Base-by-base conservation (phyloP, 1,284 basidiomycete species). In the Phellopilus nigrolimitatus region DNA sequence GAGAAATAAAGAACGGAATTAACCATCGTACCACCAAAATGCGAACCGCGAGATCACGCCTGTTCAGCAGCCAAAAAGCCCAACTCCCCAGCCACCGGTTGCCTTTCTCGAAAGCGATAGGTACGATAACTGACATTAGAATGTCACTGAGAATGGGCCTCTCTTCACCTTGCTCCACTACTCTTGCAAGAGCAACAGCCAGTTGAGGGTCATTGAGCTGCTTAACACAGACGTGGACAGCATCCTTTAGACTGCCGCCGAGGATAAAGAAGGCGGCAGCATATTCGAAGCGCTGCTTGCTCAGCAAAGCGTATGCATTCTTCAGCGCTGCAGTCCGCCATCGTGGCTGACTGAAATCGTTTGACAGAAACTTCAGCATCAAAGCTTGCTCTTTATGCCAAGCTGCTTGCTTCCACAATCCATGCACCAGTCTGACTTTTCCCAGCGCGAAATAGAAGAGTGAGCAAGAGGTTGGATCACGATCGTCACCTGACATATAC, bases 251-350 rank as follows among this genome's bases (percentile, higher is more conserved):
- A 36, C 84, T 84, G 19, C 84, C 87, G 1, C 92, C 95, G 0
- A 99, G 79, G 52, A 99, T 76, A 73, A 99, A 99, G 70, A 99
- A 99, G 0, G 94, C 93, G 0, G 94, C 95, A 10, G 97, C 95
- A 64, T 98, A 97, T 63, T 92, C 94, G 62, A 90, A 97, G n/a
- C 94, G 81, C 57, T 86, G 88, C 69, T 95, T 97, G 64, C 91
- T 81, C 54, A 99, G 68, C 33, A 99, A 71, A 1, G 92, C 92
- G 68, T 88, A 99, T 1, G 97, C 97, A 64, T 99, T 99, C 74
- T 99, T 99, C 55, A 90, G 70, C 1, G 97, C 95, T 0, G 95
- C 95, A 12, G 90, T 92, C 57, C 82, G 83, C 95, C 95, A 98
- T 15, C 93, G 79, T 1, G 84, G 71, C 56, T 87, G 74, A 3